Evolutionary conservation across 2,329 filamentous ascomycete genomes (phyloP).

Genomic region (Grosmannia huntii): DNA sequence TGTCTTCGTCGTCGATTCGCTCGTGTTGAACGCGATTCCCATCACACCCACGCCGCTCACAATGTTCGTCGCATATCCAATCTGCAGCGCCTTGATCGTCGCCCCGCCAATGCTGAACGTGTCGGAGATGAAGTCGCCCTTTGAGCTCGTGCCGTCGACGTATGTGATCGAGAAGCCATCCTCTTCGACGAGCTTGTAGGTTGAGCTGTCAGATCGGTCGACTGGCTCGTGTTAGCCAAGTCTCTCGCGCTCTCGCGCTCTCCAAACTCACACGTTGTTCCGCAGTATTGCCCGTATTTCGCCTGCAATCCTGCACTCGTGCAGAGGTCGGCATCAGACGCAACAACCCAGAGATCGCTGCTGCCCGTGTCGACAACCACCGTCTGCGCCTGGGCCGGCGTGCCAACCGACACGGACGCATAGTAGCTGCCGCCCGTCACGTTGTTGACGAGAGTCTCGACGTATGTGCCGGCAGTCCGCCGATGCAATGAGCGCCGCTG

Average conservation of each 20-base stretch:
- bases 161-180: constrained; percentile 47
- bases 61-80: constrained; percentile 38
- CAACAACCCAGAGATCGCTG: constrained; percentile 47
- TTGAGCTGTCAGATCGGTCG: constrained; percentile 32
- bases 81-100: constrained; percentile 37
- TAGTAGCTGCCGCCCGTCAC: constrained; percentile 43
- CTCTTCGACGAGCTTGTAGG: constrained; percentile 29
- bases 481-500: constrained; percentile 9
- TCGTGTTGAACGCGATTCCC: constrained; percentile 43
- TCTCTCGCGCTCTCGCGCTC: too few species aligned
- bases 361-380: constrained; percentile 51
- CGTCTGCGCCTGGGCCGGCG: constrained; percentile 39
- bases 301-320: constrained; percentile 21
- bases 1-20: constrained; percentile 27
- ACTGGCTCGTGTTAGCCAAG: constrained; percentile 16
- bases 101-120: constrained; percentile 36
- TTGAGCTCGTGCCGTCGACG: constrained; percentile 40
- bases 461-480: constrained; percentile 16
- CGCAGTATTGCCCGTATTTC: constrained; percentile 21
- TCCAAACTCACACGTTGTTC: constrained; percentile 26
- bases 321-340: constrained; percentile 26
- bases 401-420: constrained; percentile 44
- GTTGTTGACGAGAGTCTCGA: constrained; percentile 36
- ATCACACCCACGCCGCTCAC: constrained; percentile 42
- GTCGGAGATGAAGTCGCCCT: constrained; percentile 46